These are phyloP conservation scores for Solanum chiquidenum DNA, from an alignment of 257 asterid species.

Conservation along the genomic window DNA sequence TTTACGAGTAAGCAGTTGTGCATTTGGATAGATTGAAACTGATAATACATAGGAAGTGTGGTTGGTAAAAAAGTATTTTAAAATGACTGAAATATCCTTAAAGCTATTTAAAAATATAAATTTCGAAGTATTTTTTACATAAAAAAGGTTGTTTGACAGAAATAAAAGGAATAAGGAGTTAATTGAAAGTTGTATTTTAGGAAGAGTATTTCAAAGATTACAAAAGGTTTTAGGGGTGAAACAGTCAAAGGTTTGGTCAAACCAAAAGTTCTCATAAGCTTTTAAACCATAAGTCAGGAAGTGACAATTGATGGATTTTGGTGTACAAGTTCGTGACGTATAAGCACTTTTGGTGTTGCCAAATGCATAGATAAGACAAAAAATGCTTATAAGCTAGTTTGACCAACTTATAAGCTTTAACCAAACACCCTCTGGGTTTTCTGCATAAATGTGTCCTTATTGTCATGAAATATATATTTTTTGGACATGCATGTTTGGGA, in stretches of 20 bases:
- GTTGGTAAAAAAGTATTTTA: not conserved
- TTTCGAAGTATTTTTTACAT: not conserved
- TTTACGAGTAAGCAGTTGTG: not conserved
- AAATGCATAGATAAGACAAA: not conserved
- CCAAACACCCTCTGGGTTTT: not conserved
- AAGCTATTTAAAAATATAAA: not conserved
- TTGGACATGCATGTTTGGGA: not conserved
- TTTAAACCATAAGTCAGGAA: not conserved
- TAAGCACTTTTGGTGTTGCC: not conserved
- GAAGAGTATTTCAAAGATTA: not conserved
- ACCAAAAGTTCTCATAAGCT: not conserved
- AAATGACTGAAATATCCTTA: not conserved
- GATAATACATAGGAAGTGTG: not conserved
- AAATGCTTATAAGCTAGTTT: not conserved
- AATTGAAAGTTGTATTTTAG: not conserved
- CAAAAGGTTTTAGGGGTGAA: not conserved
- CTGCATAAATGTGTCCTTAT: not conserved
- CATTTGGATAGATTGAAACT: not conserved
- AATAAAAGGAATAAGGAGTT: not conserved
- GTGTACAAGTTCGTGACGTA: not conserved
- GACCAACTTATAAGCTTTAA: not conserved
- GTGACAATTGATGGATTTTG: not conserved
- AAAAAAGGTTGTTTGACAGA: not conserved
- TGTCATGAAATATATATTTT: not conserved
- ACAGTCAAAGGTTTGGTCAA: not conserved